phyloP scores from a whole-genome alignment of 208 protist species.

The Leishmania martiniquensis region DNA sequence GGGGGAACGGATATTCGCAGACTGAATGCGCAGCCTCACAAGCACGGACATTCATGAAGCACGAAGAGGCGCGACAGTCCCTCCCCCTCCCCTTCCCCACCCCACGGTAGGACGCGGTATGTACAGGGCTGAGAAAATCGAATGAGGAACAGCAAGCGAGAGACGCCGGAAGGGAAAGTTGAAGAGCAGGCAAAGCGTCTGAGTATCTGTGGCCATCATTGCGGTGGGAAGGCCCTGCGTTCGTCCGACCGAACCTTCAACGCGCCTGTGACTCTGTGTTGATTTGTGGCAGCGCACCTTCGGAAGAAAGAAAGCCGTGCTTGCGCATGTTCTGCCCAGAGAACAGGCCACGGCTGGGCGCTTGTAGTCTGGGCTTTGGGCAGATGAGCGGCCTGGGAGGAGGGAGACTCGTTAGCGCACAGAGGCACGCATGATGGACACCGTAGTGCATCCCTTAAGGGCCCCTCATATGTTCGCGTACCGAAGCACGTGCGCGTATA shows the following conservation, averaged over 20 bases:
- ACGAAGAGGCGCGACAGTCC: not conserved
- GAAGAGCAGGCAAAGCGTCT: not conserved
- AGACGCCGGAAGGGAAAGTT: not conserved
- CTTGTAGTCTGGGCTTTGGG: no score
- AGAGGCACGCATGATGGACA: not conserved
- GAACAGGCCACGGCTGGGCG: not conserved
- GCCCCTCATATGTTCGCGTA: no score
- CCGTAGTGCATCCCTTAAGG: no score
- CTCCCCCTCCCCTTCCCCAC: no score
- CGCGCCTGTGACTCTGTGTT: not conserved
- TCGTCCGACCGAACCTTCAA: not conserved
- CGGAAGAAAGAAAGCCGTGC: not conserved
- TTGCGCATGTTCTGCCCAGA: not conserved
- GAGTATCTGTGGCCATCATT: not conserved
- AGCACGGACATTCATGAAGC: not conserved
- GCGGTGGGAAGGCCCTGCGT: not conserved
- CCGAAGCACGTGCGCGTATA: not conserved
- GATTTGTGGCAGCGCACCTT: not conserved
- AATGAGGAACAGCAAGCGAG: no score
- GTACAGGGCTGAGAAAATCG: not conserved
- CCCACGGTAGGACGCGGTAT: not conserved
- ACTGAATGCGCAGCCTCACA: not conserved
- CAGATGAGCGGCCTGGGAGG: not conserved
- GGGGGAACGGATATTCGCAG: not conserved
- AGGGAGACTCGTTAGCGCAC: not conserved